These are phyloP conservation scores for Neurospora sp. DNA, from an alignment of 2,329 filamentous ascomycete genomes.

Conservation along the genomic window DNA sequence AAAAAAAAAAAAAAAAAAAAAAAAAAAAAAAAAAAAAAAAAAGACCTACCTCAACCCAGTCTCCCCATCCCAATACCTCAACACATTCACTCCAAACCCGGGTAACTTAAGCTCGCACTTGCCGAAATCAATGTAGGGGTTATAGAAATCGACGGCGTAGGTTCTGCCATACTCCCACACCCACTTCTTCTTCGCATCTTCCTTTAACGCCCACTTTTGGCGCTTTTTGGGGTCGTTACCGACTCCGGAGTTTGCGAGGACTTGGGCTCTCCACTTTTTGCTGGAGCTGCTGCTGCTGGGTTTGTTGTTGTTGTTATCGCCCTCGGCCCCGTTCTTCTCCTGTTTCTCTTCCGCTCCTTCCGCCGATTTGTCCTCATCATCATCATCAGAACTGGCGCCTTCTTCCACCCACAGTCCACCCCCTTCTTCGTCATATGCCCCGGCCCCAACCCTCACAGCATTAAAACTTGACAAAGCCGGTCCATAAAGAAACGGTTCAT, in stretches of 20 bases:
- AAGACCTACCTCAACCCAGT: slow-evolving; percentile 47
- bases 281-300: not conserved
- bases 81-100: slow-evolving; percentile 62
- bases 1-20: too few species aligned
- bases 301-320: not conserved
- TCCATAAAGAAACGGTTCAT: slow-evolving; percentile 78
- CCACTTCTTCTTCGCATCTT: slow-evolving; percentile 41
- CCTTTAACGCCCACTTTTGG: slow-evolving; percentile 49
- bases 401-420: slow-evolving; percentile 52
- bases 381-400: slow-evolving; percentile 26
- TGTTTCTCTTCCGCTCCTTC: slow-evolving; percentile 30
- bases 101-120: slow-evolving; percentile 64
- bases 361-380: slow-evolving; percentile 25
- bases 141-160: slow-evolving; percentile 65
- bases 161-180: slow-evolving; percentile 43
- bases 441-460: slow-evolving; percentile 40
- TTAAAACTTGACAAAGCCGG: slow-evolving; percentile 70
- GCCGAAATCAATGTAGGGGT: slow-evolving; percentile 80
- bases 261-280: not conserved
- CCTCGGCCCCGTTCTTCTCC: not conserved
- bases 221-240: slow-evolving; percentile 31
- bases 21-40: slow-evolving; percentile 13
- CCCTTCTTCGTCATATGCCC: slow-evolving; percentile 28
- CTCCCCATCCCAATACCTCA: slow-evolving; percentile 75
- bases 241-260: not conserved